Base-by-base conservation (phyloP, 2,329 filamentous ascomycete species). In the Apiospora hydei region DNA sequence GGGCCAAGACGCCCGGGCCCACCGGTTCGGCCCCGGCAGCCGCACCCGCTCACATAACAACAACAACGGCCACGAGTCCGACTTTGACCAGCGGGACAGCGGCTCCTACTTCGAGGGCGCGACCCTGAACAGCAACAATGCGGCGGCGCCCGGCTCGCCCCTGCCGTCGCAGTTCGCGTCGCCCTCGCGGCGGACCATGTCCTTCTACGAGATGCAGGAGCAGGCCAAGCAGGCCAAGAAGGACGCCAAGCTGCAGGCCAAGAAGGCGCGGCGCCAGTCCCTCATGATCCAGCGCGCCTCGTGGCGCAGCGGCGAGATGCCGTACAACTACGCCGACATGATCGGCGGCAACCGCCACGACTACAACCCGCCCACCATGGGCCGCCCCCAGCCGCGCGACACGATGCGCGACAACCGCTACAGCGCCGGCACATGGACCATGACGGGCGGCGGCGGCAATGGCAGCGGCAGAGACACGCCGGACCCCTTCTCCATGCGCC, bases 401-500 rank as follows among this genome's bases (percentile, higher is more conserved):
- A 13, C 4, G 53, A 13, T 10, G 53, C 30, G 4, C 30, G 18
- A 18, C 7, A 24, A 38, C 14, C 38, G 71, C 24, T 26, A 44
- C n/a, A 69, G 67, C 47, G 46, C 44, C 13, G 47, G 38, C 26
- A 43, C 38, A 16, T 61, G 53, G 53, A 61, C 53, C 30, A 61
- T 61, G 53, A 61, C 16, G 30, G 30, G 30, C 53, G 30, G 30
- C 53, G 26, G 16, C 26, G 26, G 16, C 53, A 7, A 24, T 13
- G 11, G 24, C 11, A 38, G 49, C 14, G 13, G 38, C 21, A 14
- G 21, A n/a, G 69, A 66, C 30, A 61, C 53, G 7, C 46, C 51
- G 21, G 67, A 71, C n/a, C 67, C 71, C 26, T 69, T 70, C 14
- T 78, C 68, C 2, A 70, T 86, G 78, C 81, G 84, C 41, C 78